A percentile compares a stretch with the other conserved stretches of the same genome.
Conservation (phyloP, 2,329 filamentous ascomycete genomes). For the Trichoderma hamatum region DNA sequence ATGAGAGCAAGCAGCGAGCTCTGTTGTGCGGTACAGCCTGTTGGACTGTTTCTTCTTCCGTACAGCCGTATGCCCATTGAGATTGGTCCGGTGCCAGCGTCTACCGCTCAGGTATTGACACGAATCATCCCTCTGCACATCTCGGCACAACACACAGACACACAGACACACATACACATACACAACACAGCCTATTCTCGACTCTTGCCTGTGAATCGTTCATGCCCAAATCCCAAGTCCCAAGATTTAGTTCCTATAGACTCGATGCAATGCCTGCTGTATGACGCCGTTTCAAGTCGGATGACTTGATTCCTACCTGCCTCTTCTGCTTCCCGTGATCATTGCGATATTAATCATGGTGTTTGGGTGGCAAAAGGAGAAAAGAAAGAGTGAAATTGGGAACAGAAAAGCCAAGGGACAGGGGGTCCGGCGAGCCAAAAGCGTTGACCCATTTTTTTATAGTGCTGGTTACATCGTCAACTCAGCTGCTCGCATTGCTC, state of each 20-base stretch:
- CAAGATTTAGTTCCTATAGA: not conserved
- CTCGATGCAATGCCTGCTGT: not conserved
- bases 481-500: slow-evolving; percentile 7
- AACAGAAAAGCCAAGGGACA: not conserved
- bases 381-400: not conserved
- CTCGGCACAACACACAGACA: not conserved
- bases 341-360: slow-evolving; percentile 2
- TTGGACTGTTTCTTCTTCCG: not conserved
- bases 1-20: not conserved
- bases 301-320: slow-evolving; percentile 8
- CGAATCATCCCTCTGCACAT: not conserved
- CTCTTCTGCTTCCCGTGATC: slow-evolving; percentile 7
- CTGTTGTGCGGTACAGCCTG: not conserved
- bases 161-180: not conserved
- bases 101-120: not conserved
- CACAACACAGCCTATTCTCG: not conserved
- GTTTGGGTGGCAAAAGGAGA: slow-evolving; percentile 11
- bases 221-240: not conserved
- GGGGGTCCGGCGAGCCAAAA: not conserved
- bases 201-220: not conserved
- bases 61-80: not conserved
- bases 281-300: slow-evolving; percentile 10
- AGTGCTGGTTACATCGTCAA: not conserved
- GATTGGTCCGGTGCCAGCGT: not conserved
- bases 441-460: not conserved